Conservation (phyloP, 2,329 filamentous ascomycete genomes). For the Curvularia hawaiiensis region DNA sequence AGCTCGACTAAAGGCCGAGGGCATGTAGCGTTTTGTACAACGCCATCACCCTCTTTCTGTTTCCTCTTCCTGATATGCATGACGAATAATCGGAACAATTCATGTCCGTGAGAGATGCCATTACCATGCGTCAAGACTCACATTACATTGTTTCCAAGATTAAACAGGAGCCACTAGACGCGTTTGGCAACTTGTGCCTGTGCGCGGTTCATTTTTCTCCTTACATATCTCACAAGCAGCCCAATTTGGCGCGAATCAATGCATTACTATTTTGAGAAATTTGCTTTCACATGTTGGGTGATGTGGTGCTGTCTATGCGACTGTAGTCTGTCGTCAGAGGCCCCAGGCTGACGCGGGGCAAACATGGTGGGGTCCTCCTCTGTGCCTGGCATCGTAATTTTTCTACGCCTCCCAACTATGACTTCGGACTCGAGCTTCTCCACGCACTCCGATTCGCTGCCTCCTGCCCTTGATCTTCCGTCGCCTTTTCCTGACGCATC, state of each 20-base stretch:
- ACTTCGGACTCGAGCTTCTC: conserved; percentile 15
- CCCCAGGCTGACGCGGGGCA: conserved; percentile 2
- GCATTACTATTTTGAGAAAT: background rate
- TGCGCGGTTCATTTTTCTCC: conserved; percentile 37
- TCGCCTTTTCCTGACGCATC: conserved; percentile 11
- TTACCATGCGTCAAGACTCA: conserved; percentile 43
- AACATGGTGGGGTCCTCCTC: conserved; percentile 7
- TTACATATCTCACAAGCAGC: conserved; percentile 21
- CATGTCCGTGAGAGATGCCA: conserved; percentile 48
- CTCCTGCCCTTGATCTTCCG: conserved; percentile 1
- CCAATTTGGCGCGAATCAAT: background rate
- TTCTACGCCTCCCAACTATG: conserved; percentile 13
- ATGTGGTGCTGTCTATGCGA: background rate
- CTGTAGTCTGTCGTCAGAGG: background rate
- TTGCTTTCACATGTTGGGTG: background rate
- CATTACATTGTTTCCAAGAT: conserved; percentile 48
- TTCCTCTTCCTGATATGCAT: background rate
- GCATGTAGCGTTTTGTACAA: conserved; percentile 24
- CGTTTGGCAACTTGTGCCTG: conserved; percentile 35
- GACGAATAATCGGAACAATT: conserved; percentile 33
- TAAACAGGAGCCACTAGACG: conserved; percentile 41
- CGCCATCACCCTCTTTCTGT: background rate
- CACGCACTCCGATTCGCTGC: conserved; percentile 13
- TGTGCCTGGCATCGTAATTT: conserved; percentile 11
- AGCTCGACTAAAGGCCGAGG: conserved; percentile 59